phyloP scores from a whole-genome alignment of 1,139 yeast species.

The Blastobotrys apis region DNA sequence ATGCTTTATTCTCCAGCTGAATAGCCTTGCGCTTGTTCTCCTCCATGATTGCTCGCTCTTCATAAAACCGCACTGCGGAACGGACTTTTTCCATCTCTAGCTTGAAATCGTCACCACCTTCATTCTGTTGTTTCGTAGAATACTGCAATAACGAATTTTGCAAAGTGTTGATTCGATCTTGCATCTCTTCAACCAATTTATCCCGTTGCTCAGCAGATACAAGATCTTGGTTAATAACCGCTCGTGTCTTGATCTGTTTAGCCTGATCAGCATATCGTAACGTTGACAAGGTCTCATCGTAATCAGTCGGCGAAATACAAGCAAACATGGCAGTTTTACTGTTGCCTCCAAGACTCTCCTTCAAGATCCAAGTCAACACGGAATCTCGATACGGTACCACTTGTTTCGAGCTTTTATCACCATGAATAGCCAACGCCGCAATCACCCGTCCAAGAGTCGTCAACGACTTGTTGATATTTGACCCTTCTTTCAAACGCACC shows the following conservation, averaged over 20 bases:
- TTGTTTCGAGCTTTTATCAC: slow-evolving; percentile 22
- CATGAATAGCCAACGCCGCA: slow-evolving; percentile 48
- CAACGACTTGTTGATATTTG: slow-evolving; percentile 67
- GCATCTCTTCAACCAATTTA: slow-evolving; percentile 40
- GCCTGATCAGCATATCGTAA: slow-evolving; percentile 73
- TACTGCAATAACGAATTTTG: slow-evolving; percentile 32
- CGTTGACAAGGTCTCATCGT: slow-evolving; percentile 70
- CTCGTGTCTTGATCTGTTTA: slow-evolving; percentile 60
- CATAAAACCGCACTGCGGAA: slow-evolving; percentile 40
- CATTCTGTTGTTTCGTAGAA: slow-evolving; percentile 23
- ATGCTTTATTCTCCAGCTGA: slow-evolving; percentile 33
- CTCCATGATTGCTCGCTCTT: slow-evolving; percentile 40
- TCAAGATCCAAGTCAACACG: slow-evolving; percentile 62
- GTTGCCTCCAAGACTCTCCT: slow-evolving; percentile 70
- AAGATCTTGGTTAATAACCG: slow-evolving; percentile 47
- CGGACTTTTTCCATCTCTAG: slow-evolving; percentile 34
- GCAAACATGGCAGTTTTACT: slow-evolving; percentile 74
- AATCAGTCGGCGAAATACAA: slow-evolving; percentile 69
- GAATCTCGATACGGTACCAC: slow-evolving; percentile 73
- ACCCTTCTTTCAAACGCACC: slow-evolving; percentile 65
- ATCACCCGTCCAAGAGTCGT: slow-evolving; percentile 75
- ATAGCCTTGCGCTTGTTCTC: slow-evolving; percentile 36
- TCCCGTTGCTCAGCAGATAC: slow-evolving; percentile 39
- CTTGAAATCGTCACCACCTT: slow-evolving; percentile 30
- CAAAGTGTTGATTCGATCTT: slow-evolving; percentile 38